Evolutionary conservation across 306 rosid genomes (phyloP).

Genomic region (Begonia masoniana): DNA sequence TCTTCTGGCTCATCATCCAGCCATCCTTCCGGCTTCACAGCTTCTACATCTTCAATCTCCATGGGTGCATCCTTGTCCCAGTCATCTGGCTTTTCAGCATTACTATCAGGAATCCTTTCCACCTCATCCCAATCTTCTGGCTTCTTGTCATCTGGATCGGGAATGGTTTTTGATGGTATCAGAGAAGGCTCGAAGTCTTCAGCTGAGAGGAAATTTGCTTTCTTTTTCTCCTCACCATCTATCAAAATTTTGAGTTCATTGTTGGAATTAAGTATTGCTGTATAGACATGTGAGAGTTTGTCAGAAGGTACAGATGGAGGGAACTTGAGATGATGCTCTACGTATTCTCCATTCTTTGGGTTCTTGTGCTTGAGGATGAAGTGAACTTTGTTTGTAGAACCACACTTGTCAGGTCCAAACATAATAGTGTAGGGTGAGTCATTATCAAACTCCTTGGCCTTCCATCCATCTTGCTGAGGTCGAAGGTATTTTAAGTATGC

Average conservation of each 20-base stretch:
- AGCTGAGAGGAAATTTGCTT: conserved; percentile 40
- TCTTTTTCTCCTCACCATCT: conserved; percentile 48
- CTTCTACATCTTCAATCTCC: conserved; percentile 81
- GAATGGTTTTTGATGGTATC: conserved; percentile 73
- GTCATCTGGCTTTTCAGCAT: conserved; percentile 87
- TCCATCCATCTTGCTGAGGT: conserved; percentile 87
- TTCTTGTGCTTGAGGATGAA: conserved; percentile 91
- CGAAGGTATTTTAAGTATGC: conserved; percentile 88
- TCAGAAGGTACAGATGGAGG: conserved; percentile 87
- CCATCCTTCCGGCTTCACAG: conserved; percentile 98
- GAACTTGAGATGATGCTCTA: conserved; percentile 77
- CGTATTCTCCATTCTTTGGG: conserved; percentile 70
- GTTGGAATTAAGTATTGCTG: conserved; percentile 53
- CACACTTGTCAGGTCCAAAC: conserved; percentile 98
- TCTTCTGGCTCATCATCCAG: conserved; percentile 96
- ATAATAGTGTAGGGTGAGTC: conserved; percentile 78
- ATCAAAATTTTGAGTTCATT: conserved; percentile 26
- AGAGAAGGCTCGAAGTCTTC: conserved; percentile 88
- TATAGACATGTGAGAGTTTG: conserved; percentile 83
- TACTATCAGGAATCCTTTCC: conserved; percentile 73
- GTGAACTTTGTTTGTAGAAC: conserved; percentile 95
- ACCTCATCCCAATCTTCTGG: conserved; percentile 99
- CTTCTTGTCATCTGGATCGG: conserved; percentile 91
- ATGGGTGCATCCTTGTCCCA: conserved; percentile 98
- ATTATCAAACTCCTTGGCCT: conserved; percentile 58